phyloP scores from a whole-genome alignment of 805 yeast species.

The Pichia pseudocactophila region DNA sequence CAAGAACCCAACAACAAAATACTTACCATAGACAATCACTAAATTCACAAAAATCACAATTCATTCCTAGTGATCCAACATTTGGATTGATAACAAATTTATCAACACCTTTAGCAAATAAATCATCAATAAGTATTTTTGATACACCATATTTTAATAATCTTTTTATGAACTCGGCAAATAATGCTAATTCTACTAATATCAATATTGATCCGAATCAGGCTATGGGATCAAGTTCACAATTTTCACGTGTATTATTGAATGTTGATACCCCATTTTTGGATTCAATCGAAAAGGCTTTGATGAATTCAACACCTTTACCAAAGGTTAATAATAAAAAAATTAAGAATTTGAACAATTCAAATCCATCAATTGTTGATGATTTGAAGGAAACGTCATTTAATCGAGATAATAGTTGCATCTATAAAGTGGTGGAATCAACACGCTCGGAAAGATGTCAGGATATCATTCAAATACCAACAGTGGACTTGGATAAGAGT shows the following conservation, averaged over 20 bases:
- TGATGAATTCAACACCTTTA: conserved; percentile 7
- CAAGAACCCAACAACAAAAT: neutral
- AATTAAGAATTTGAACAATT: conserved; percentile 5
- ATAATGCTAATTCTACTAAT: too few relatives aligned
- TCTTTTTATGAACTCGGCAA: conserved; percentile 7
- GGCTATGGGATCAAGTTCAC: neutral
- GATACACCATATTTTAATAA: conserved; percentile 12
- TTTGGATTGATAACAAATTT: conserved; percentile 3
- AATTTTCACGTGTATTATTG: neutral
- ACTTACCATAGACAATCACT: neutral
- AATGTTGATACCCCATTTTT: neutral
- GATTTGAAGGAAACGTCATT: neutral
- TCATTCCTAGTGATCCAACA: conserved; percentile 1
- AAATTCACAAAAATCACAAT: neutral
- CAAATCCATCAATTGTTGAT: neutral
- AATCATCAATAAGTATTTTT: conserved; percentile 7
- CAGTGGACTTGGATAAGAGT: neutral
- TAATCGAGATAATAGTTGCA: neutral
- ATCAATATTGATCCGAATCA: neutral
- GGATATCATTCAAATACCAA: neutral
- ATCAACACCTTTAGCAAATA: conserved; percentile 7
- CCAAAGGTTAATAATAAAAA: conserved; percentile 4
- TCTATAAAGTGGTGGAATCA: neutral
- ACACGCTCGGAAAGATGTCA: neutral
- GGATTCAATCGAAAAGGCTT: conserved; percentile 1